Base-by-base conservation (phyloP, 495 filamentous ascomycete species). In the Acidomyces sp. region DNA sequence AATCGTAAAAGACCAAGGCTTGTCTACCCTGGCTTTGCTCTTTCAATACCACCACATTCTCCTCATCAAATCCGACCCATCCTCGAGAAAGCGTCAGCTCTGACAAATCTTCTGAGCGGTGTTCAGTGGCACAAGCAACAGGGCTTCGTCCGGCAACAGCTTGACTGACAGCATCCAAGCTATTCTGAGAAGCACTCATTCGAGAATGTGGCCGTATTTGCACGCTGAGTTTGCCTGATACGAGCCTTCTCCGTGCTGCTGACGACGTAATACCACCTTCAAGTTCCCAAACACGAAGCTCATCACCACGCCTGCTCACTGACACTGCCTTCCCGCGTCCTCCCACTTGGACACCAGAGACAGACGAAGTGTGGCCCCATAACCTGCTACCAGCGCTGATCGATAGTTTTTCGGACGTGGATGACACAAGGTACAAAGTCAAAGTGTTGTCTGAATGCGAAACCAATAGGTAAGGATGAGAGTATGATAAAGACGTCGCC, bases 311-410 rank as follows among this genome's bases (percentile, higher is more conserved):
- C 4, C 70, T 69, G 53, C 82, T 86, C 19, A 95, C 80, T 13
- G 85, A 93, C 0, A 97, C 81, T 0, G 90, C 90, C 56, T 85
- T 93, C 10, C 90, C 90, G 15, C 83, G 73, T 12, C 78, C 73
- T 16, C 82, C 87, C 30, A 97, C 82, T 45, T 94, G 78, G 18
- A 82, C 88, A 10, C 78, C 75, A 27, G 80, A 80, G 11, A 97
- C 82, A 0, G 84, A 83, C 1, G 88, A 93, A 0, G 90, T 96
- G 52, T 97, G 90, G 13, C 90, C 90, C 81, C 83, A 95, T 6
- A 97, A 71, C 18, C 81, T 69, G 34, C 74, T 83, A 12, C 84
- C 85, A 1, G 72, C 63, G 17, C 80, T 75, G 29, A 97, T 79
- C 12, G 68, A 72, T 6, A 95, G 67, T 1, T 65, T 62, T 0